Base-by-base conservation (phyloP, 2,329 filamentous ascomycete genomes). In the Penicillium brasilianum region DNA sequence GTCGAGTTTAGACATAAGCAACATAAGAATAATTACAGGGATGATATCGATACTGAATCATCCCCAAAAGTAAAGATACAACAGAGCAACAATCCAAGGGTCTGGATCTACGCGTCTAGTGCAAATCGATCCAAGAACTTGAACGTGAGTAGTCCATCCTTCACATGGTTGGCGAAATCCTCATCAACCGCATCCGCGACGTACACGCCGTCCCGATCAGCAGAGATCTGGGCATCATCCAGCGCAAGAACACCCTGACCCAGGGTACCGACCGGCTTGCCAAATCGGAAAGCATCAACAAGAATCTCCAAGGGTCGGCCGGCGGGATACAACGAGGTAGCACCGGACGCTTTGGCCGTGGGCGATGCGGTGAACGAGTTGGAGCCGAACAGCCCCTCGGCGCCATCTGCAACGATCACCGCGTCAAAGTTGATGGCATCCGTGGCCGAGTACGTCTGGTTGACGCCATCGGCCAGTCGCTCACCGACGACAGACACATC, bases 91-190 rank as follows among this genome's bases (percentile, higher is more conserved):
- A 22, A n/a, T 48, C 16, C 16, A 28, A 46, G 10, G 7, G 22
- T 48, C 4, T 28, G 10, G 3, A 16, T 48, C 3, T 28, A 68
- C 44, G 76, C 61, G 67, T 90, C 88, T 64, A 86, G 51, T 0
- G 87, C 80, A 69, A 89, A 91, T 3, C 88, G 81, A 62, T 86
- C 83, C 36, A 88, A 78, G 69, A 90, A 91, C 78, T 86, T 89
- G 66, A 89, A 92, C 2, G 77, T 84, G 59, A 80, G 81, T 67
- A 92, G 76, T 0, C 88, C 89, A 2, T 84, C 81, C 74, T 84
- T 80, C n/a, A 90, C 69, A 1, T 74, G 68, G 3, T 74, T 69
- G 0, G 81, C 81, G 52, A 88, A 73, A 0, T 62, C 69, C 2
- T 74, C 73, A 0, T 78, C 74, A 4, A 76, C 75, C 1, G 67